Percentiles rank a stretch among this genome's conserved stretches.
Evolutionary conservation across 192 early-diverging fungal species (phyloP).

Genomic region (Funneliformis geosporum): DNA sequence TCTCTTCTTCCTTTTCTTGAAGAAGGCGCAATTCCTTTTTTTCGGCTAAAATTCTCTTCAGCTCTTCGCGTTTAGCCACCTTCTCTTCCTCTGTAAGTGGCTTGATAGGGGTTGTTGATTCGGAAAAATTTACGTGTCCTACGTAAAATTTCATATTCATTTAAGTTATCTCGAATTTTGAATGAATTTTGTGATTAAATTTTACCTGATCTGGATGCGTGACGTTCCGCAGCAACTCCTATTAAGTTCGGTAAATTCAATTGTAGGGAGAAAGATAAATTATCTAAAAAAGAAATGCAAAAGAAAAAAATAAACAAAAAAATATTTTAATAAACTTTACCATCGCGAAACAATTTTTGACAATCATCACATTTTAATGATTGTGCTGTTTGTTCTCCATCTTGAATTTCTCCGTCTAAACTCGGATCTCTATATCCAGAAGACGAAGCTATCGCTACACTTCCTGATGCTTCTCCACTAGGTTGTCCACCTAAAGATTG

Average conservation of each 20-base stretch:
- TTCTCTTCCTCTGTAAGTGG: constrained; percentile 84
- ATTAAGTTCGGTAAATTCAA: not conserved
- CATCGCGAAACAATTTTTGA: constrained; percentile 73
- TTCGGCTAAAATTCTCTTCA: constrained; percentile 62
- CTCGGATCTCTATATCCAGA: not conserved
- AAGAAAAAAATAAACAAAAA: not conserved
- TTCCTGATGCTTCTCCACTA: constrained; percentile 21
- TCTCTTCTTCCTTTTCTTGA: constrained; percentile 67
- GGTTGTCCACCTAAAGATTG: constrained; percentile 43
- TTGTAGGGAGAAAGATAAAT: not conserved
- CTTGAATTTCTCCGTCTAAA: constrained; percentile 63
- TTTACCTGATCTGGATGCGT: constrained; percentile 64
- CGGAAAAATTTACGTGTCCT: constrained; percentile 73
- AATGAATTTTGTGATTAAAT: not conserved
- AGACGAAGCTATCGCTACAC: constrained; percentile 10
- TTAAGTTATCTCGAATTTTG: not conserved
- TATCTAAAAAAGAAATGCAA: not conserved
- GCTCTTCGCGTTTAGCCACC: constrained; percentile 64
- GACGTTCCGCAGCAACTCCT: constrained; percentile 73
- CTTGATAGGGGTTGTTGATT: constrained; percentile 73
- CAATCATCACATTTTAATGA: constrained; percentile 84
- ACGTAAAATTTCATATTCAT: not conserved
- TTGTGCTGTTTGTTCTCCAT: constrained; percentile 76
- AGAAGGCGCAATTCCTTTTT: constrained; percentile 65
- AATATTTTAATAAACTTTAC: constrained; percentile 39